A percentile compares a stretch with the other conserved stretches of the same genome.
Evolutionary conservation across 2,329 filamentous ascomycete species (phyloP).

Genomic region (Pseudocercospora ulei): DNA sequence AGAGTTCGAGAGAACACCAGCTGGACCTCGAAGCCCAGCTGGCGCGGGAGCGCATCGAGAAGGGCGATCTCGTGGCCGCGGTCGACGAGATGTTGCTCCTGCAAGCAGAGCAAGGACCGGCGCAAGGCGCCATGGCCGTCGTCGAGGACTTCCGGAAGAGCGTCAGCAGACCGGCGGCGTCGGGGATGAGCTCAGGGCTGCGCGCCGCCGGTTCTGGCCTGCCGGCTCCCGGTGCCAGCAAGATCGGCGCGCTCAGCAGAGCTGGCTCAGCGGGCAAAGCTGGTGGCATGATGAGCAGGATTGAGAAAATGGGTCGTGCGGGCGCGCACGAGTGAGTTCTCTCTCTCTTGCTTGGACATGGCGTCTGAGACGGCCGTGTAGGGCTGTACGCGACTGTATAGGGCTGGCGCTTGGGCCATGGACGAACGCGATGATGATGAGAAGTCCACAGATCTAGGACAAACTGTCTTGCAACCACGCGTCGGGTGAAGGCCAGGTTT

Average conservation of each 20-base stretch:
- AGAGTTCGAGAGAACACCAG: constrained; percentile 57
- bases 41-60: constrained; percentile 67
- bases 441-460: no score
- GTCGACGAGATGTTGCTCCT: constrained; percentile 77
- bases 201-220: constrained; percentile 47
- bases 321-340: constrained; percentile 2
- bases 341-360: background rate
- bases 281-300: constrained; percentile 16
- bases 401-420: background rate
- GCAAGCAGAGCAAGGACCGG: constrained; percentile 40
- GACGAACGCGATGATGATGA: background rate
- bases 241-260: constrained; percentile 33
- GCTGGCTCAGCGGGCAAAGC: constrained; percentile 9
- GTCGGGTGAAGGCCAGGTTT: no score
- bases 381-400: background rate
- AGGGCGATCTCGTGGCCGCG: constrained; percentile 69
- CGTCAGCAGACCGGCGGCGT: constrained; percentile 45
- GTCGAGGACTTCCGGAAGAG: constrained; percentile 48
- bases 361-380: background rate
- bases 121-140: constrained; percentile 35
- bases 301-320: constrained; percentile 17
- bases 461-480: no score
- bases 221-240: constrained; percentile 35
- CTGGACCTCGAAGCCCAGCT: constrained; percentile 62
- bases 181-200: constrained; percentile 37